These are phyloP conservation scores for Botryobasidium botryosum DNA, from an alignment of 768 basidiomycete genomes.

Conservation along the genomic window DNA sequence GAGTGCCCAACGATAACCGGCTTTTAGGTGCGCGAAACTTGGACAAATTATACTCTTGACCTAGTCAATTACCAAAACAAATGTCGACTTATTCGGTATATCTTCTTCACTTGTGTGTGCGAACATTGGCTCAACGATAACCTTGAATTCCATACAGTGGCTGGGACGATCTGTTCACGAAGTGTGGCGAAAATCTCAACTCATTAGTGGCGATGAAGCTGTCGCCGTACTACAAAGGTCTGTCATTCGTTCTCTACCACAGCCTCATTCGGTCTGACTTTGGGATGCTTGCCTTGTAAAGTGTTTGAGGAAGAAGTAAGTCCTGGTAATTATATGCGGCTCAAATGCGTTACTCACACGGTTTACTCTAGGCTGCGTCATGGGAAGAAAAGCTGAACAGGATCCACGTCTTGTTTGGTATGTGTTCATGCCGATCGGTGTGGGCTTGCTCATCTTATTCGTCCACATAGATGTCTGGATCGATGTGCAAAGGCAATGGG, in stretches of 20 bases:
- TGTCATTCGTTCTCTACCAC: slow-evolving; percentile 12
- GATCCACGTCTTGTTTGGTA: slow-evolving; percentile 90
- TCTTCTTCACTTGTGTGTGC: slow-evolving; percentile 2
- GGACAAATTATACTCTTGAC: slow-evolving; percentile 91
- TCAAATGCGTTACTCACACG: too few species aligned
- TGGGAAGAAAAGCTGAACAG: slow-evolving; percentile 97
- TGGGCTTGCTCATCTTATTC: slow-evolving; percentile 7
- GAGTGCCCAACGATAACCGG: slow-evolving; percentile 43
- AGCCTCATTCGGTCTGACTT: background rate
- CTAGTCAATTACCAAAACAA: slow-evolving; percentile 98
- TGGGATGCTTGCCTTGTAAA: too few species aligned
- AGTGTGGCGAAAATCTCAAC: slow-evolving; percentile 93
- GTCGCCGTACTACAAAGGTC: slow-evolving; percentile 96
- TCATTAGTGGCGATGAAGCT: slow-evolving; percentile 94
- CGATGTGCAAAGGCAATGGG: slow-evolving; percentile 99
- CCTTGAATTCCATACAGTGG: slow-evolving; percentile 33
- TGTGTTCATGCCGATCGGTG: slow-evolving; percentile 12
- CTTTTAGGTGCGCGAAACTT: slow-evolving; percentile 89
- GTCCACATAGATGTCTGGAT: slow-evolving; percentile 80
- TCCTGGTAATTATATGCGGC: background rate
- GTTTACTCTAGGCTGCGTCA: slow-evolving; percentile 46
- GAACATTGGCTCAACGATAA: background rate
- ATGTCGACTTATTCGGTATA: slow-evolving; percentile 79
- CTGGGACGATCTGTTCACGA: slow-evolving; percentile 94
- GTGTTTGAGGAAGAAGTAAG: slow-evolving; percentile 78